These are phyloP conservation scores for Ricinus communis DNA, from an alignment of 345 rosid species.

Conservation along the genomic window DNA sequence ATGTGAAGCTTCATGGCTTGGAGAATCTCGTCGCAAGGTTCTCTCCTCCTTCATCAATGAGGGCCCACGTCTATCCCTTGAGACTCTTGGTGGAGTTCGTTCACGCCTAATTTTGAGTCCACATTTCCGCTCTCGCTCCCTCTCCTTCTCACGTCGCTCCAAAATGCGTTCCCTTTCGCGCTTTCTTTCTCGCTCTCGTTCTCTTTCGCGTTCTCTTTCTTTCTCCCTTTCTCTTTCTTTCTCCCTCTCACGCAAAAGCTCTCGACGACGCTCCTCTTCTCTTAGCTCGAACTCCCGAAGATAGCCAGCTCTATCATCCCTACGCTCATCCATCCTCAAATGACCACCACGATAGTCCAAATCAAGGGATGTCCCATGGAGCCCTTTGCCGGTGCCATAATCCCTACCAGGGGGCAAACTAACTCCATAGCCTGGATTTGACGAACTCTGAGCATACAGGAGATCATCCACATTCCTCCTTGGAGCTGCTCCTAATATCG, in stretches of 20 bases:
- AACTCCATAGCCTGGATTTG: conserved; percentile 97
- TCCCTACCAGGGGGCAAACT: conserved; percentile 99
- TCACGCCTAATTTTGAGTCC: conserved; percentile 61
- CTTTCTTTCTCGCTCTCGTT: conserved; percentile 44
- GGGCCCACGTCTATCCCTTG: conserved; percentile 73
- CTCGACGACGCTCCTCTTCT: conserved; percentile 90
- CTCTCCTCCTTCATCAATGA: conserved; percentile 63
- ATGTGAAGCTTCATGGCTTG: conserved; percentile 70
- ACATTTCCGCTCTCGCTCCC: conserved; percentile 75
- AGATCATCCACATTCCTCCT: conserved; percentile 79
- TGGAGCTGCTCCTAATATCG: conserved; percentile 91
- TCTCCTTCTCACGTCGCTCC: conserved; percentile 76
- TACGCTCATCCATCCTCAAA: conserved; percentile 66
- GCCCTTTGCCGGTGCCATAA: conserved; percentile 85
- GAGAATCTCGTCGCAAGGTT: conserved; percentile 63
- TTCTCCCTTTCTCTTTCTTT: conserved; percentile 65
- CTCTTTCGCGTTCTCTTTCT: conserved; percentile 49
- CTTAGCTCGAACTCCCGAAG: conserved; percentile 90
- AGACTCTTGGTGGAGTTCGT: conserved; percentile 62
- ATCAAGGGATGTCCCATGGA: conserved; percentile 64
- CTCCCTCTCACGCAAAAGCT: conserved; percentile 73
- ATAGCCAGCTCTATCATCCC: conserved; percentile 90
- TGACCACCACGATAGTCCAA: conserved; percentile 63
- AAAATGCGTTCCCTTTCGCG: conserved; percentile 60
- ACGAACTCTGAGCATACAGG: conserved; percentile 57